Evolutionary conservation across 352 stramenopile species (phyloP), one percentile per base, ranked within the genome.

Genomic region (Phytophthora vignae): DNA sequence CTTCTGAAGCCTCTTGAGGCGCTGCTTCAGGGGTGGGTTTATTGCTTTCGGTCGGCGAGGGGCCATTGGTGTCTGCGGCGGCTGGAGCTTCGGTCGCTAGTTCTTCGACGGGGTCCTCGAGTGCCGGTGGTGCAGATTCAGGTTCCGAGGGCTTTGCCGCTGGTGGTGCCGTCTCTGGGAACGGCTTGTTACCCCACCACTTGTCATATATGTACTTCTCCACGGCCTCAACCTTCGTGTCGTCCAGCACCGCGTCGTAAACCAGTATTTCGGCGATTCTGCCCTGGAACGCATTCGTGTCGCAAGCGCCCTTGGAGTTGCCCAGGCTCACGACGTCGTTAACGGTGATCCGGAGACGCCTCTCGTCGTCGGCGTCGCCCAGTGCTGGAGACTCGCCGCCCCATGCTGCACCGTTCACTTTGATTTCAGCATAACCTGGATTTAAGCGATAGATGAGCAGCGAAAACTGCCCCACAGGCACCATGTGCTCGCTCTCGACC

Each of bases 241-340:
- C 71, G 1, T 73, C 73, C n/a, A 91, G 72, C 4, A 80, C 68
- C 0, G 59, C 62, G 50, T 90, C 66, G 44, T 87, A 92, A 21
- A 90, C 36, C 33, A 90, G 63, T 3, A 92, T 61, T 48, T 92
- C 85, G 1, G 76, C 84, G 27, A 92, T 78, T 33, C 65, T 69
- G 9, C 85, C 85, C 38, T 87, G 80, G 61, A 91, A 92, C 1
- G 78, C 78, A 22, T 90, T 90, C 0, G 78, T 81, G 31, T 92
- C 85, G 33, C 83, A 92, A 15, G 69, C 44, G 1, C 55, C 44
- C 53, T 90, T 87, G 44, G 82, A 77, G 52, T 92, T 90, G 2
- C 83, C 85, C 1, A 92, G 67, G 54, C 76, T 87, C 22, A 92
- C 61, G 21, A 71, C 74, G 1, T 67, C 74, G 31, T 88, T 88